phyloP scores from a whole-genome alignment of 148 eudicot species.

The Rhododendron williamsianum region DNA sequence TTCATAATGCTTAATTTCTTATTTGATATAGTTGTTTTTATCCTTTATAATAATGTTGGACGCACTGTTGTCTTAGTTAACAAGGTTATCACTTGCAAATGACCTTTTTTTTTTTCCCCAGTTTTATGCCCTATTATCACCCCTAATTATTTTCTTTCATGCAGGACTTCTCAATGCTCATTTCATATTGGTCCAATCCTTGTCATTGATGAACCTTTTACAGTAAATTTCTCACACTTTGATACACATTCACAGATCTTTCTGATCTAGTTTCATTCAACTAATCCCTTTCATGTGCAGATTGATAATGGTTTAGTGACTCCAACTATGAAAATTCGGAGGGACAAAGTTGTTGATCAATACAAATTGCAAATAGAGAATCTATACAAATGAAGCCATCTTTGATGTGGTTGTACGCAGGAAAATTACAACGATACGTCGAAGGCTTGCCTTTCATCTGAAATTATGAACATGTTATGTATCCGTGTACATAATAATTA shows the following conservation, averaged over 20 bases:
- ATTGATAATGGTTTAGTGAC: constrained; percentile 88
- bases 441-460: not conserved
- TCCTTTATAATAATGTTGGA: not conserved
- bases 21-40: not conserved
- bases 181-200: constrained; percentile 80
- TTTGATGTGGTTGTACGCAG: not conserved
- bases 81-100: not conserved
- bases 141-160: not conserved
- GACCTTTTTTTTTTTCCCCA: not conserved
- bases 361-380: constrained; percentile 58
- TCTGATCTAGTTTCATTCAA: not conserved
- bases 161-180: constrained; percentile 79
- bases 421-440: not conserved
- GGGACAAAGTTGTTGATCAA: constrained; percentile 66
- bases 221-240: constrained; percentile 35
- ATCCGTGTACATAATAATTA: not conserved
- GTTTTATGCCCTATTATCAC: not conserved
- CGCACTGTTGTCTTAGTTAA: not conserved
- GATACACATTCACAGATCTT: not conserved
- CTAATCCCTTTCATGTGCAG: constrained; percentile 34
- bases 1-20: not conserved
- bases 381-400: constrained; percentile 46
- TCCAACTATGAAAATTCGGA: constrained; percentile 84
- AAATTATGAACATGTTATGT: not conserved
- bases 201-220: constrained; percentile 78